These are phyloP conservation scores for Vitis hybrid DNA, from an alignment of 177 flowering plant genomes.

Conservation along the genomic window DNA sequence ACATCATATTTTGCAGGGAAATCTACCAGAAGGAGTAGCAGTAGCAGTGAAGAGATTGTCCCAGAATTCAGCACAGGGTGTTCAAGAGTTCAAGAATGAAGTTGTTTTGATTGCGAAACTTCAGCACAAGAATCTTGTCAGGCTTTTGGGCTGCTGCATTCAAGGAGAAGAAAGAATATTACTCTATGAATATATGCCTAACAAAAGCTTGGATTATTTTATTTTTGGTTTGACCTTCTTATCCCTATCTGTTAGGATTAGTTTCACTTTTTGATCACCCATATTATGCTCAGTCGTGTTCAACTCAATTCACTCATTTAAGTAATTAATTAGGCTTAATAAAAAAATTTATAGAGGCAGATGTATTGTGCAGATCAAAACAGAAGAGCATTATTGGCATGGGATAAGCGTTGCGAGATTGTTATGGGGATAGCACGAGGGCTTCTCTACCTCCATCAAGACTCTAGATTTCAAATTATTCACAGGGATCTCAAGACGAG, in stretches of 20 bases:
- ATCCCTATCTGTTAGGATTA: too few species aligned
- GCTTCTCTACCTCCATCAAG: slow-evolving; percentile 53
- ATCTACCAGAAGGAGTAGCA: slow-evolving; percentile 22
- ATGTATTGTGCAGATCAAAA: slow-evolving; percentile 5
- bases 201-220: slow-evolving; percentile 31
- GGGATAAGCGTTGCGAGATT: slow-evolving; percentile 33
- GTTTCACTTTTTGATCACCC: not conserved
- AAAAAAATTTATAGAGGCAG: too few species aligned
- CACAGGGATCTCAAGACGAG: slow-evolving; percentile 54
- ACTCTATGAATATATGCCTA: slow-evolving; percentile 36
- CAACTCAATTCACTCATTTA: not conserved
- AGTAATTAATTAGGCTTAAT: too few species aligned
- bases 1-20: slow-evolving; percentile 22
- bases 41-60: slow-evolving; percentile 39
- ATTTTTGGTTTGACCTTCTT: slow-evolving; percentile 20
- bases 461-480: slow-evolving; percentile 47
- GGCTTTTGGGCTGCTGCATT: slow-evolving; percentile 33
- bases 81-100: slow-evolving; percentile 30
- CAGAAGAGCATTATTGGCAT: slow-evolving; percentile 23
- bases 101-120: slow-evolving; percentile 28
- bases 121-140: slow-evolving; percentile 33
- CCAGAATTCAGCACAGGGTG: slow-evolving; percentile 32
- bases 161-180: slow-evolving; percentile 27
- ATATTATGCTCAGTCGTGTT: not conserved
- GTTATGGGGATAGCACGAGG: slow-evolving; percentile 49